These are phyloP conservation scores for Chenopodium berlandieri DNA, from an alignment of 148 eudicot genomes.

Conservation along the genomic window DNA sequence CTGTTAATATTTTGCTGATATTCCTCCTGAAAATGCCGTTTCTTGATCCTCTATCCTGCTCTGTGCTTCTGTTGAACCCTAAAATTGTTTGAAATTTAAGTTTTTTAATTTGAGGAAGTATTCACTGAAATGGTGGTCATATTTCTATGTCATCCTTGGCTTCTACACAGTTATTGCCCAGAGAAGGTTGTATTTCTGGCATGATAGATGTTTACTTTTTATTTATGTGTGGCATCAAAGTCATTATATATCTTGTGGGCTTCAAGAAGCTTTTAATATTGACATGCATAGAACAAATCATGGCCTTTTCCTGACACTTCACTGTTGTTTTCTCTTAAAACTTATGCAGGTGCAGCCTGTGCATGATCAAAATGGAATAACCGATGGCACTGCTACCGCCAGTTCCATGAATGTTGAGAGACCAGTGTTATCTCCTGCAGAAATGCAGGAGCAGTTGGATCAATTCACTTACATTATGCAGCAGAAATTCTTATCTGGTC, in stretches of 20 bases:
- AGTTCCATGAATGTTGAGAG: slow-evolving; percentile 28
- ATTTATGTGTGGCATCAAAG: too few relatives aligned
- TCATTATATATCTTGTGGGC: slow-evolving; percentile 1
- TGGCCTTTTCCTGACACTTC: neutral
- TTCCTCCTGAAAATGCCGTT: too few relatives aligned
- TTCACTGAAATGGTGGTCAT: too few relatives aligned
- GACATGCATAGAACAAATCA: neutral
- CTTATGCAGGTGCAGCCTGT: neutral
- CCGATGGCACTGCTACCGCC: slow-evolving; percentile 19
- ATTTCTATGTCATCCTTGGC: too few relatives aligned
- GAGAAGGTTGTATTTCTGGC: neutral
- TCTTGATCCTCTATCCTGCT: too few relatives aligned
- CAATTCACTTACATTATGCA: slow-evolving; percentile 80
- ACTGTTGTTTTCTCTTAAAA: neutral
- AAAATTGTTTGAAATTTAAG: too few relatives aligned
- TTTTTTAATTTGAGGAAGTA: too few relatives aligned
- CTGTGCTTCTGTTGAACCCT: too few relatives aligned
- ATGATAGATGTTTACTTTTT: neutral
- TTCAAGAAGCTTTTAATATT: neutral
- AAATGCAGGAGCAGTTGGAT: slow-evolving; percentile 84
- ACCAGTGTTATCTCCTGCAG: slow-evolving; percentile 47
- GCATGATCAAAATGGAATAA: slow-evolving; percentile 13
- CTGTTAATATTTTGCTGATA: too few relatives aligned
- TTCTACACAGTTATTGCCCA: neutral
- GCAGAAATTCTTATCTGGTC: slow-evolving; percentile 80